Evolutionary conservation across 495 filamentous ascomycete species (phyloP).

Genomic region (Neurospora sp.): DNA sequence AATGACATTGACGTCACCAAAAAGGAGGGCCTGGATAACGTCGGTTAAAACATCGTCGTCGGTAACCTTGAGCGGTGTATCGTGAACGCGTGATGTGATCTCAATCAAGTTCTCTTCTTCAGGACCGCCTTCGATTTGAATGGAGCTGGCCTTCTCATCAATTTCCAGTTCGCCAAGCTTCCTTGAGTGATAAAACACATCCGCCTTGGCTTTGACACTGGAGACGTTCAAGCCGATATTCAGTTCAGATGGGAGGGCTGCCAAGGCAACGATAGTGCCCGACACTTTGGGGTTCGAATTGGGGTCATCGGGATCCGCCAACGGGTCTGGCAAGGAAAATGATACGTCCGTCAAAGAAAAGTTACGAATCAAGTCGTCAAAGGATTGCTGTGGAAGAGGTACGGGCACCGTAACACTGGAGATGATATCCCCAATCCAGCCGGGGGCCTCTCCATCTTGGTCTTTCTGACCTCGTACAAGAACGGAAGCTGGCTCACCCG

Average conservation of each 20-base stretch:
- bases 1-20: slow-evolving; percentile 51
- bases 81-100: slow-evolving; percentile 62
- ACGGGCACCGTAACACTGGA: slow-evolving; percentile 75
- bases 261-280: slow-evolving; percentile 65
- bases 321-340: slow-evolving; percentile 70
- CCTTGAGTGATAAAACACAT: slow-evolving; percentile 63
- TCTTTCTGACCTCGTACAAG: slow-evolving; percentile 67
- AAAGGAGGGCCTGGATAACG: slow-evolving; percentile 64
- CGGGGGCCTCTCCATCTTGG: slow-evolving; percentile 55
- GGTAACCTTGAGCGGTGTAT: slow-evolving; percentile 74
- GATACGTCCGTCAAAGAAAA: slow-evolving; percentile 77
- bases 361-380: slow-evolving; percentile 74
- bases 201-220: slow-evolving; percentile 60
- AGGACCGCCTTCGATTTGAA: slow-evolving; percentile 42
- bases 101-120: slow-evolving; percentile 48
- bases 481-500: slow-evolving; percentile 64
- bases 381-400: slow-evolving; percentile 66
- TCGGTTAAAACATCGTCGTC: slow-evolving; percentile 64
- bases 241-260: slow-evolving; percentile 73
- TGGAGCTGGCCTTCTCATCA: slow-evolving; percentile 64
- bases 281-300: slow-evolving; percentile 67
- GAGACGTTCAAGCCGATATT: slow-evolving; percentile 71
- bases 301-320: slow-evolving; percentile 65
- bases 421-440: slow-evolving; percentile 73
- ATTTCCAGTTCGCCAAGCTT: slow-evolving; percentile 72